Evolutionary conservation across 2,329 filamentous ascomycete genomes (phyloP).

Genomic region (Karstenula rhodostoma): DNA sequence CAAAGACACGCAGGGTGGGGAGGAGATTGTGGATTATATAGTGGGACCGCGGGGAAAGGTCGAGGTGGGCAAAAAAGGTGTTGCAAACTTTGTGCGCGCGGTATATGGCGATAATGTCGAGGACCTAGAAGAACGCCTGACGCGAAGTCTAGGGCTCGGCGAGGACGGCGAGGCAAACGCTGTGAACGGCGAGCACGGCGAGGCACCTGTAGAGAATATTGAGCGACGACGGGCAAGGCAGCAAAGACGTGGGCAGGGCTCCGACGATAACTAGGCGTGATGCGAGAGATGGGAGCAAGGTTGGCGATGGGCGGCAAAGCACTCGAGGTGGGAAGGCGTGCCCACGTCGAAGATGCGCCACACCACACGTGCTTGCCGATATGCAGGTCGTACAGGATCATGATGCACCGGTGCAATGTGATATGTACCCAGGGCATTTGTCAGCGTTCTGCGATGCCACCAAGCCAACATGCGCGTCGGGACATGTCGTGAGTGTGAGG

Average conservation of each 20-base stretch:
- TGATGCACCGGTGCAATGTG: not conserved
- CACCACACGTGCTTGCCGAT: not conserved
- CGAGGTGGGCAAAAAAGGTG: constrained; percentile 81
- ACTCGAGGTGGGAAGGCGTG: not conserved
- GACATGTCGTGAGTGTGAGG: not conserved
- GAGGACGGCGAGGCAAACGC: constrained; percentile 21
- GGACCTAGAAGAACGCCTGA: constrained; percentile 44
- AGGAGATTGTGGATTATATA: constrained; percentile 81
- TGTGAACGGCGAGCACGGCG: not conserved
- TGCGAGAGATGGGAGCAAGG: not conserved
- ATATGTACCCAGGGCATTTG: constrained; percentile 6
- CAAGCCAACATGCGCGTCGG: not conserved
- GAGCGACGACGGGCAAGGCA: constrained; percentile 6
- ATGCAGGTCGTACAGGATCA: not conserved
- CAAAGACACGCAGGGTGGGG: constrained; percentile 73
- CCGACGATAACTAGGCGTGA: not conserved
- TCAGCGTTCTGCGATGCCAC: constrained; percentile 5
- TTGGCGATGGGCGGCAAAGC: not conserved
- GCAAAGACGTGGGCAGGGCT: constrained; percentile 16
- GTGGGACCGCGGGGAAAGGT: constrained; percentile 85
- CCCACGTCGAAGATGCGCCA: not conserved
- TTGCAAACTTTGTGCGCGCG: constrained; percentile 71
- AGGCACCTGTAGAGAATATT: constrained; percentile 1
- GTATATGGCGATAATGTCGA: constrained; percentile 58
- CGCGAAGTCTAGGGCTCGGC: constrained; percentile 43